Evolutionary conservation across 768 basidiomycete species (phyloP), one percentile per base, ranked within the genome.

Genomic region (Boletus sp.): DNA sequence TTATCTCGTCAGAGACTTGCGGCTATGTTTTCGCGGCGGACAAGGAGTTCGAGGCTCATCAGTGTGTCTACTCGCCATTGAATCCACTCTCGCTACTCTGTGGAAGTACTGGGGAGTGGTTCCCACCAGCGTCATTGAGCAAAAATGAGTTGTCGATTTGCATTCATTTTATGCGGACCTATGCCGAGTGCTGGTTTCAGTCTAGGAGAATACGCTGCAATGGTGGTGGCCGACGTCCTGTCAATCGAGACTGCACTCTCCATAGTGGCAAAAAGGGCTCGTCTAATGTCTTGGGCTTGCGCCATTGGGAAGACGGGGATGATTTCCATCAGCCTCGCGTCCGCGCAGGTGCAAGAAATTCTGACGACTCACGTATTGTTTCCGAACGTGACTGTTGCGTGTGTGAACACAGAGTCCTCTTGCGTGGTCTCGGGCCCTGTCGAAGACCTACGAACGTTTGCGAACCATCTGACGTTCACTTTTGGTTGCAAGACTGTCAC

Each of bases 171-270:
- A 13, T 38, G 5, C 2, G 27, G 11, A 17, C 25, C 3, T 11
- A 17, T 34, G 1, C 55, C 41, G 13, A 68, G 7, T 4, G 6
- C n/a, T 51, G 30, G 33, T 42, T 40, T 39, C 55, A 90, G 88
- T 66, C 75, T 90, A 17, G 88, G 88, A 38, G 88, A 90, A 72
- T 90, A 87, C 51, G 83, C 82, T 7, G 88, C 85, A 10, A 77
- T 90, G 38, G 83, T 84, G 17, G 70, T 77, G n/a, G 82, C 87
- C 0, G 79, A 75, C 1, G 81, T 87, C 1, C 60, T 90, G 14
- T 73, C 75, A 0, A 69, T 89, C 17, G 71, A 79, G 55, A 80
- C 79, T 15, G 86, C 83, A 4, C 72, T 90, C 14, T 66, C 70
- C 5, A 65, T 89, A 25, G 77, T 89, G 38, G 84, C 82, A 3